Percentiles rank a stretch among this genome's conserved stretches.
Evolutionary conservation across 371 early-diverging fungal genomes (phyloP).

Genomic region (Vittaforma corneae): DNA sequence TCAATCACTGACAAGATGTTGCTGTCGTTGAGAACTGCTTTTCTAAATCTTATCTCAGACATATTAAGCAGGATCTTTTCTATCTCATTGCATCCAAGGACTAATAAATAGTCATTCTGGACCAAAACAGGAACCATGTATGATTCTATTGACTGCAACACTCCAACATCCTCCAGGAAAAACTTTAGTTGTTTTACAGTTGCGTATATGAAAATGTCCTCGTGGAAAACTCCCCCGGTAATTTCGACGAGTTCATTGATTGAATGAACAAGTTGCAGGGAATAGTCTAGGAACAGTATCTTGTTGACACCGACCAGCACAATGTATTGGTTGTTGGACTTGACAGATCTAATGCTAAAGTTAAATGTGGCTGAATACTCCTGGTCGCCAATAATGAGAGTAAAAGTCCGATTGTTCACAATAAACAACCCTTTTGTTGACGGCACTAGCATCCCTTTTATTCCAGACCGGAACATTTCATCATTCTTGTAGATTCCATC

Average conservation of each 20-base stretch:
- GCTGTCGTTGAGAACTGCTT: slow-evolving; percentile 76
- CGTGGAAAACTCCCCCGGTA: slow-evolving; percentile 84
- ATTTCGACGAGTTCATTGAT: slow-evolving; percentile 89
- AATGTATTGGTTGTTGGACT: slow-evolving; percentile 10
- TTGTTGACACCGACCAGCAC: slow-evolving; percentile 58
- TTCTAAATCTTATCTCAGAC: slow-evolving; percentile 88
- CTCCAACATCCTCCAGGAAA: slow-evolving; percentile 80
- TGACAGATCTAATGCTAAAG: slow-evolving; percentile 6
- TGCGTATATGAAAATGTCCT: slow-evolving; percentile 77
- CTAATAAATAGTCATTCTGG: slow-evolving; percentile 65
- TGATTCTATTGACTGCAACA: slow-evolving; percentile 81
- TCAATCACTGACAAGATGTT: slow-evolving; percentile 81
- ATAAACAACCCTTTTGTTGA: slow-evolving; percentile 16
- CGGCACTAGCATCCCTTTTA: slow-evolving; percentile 4
- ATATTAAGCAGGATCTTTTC: slow-evolving; percentile 75
- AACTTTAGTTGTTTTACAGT: slow-evolving; percentile 95
- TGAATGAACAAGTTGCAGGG: slow-evolving; percentile 68
- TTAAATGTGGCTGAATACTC: not conserved
- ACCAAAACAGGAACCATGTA: slow-evolving; percentile 68
- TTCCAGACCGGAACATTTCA: slow-evolving; percentile 12
- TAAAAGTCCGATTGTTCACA: too few relatives aligned
- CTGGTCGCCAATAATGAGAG: not conserved
- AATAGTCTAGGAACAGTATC: slow-evolving; percentile 71
- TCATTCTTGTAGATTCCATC: not conserved
- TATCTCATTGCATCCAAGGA: slow-evolving; percentile 73